These are phyloP conservation scores for Nitzschia putrida DNA, from an alignment of 108 stramenopile species.

Conservation along the genomic window DNA sequence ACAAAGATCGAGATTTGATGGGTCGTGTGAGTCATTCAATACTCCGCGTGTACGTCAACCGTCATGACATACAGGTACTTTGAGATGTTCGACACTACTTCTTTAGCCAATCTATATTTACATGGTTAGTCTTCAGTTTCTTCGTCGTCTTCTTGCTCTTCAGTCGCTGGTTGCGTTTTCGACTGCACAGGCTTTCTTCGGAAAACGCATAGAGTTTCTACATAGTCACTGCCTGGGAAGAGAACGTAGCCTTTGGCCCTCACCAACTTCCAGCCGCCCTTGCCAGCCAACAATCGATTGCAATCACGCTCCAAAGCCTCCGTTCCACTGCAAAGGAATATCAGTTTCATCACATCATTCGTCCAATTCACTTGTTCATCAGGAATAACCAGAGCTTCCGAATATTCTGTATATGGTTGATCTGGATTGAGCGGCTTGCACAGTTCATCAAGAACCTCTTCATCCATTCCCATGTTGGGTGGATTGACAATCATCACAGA, in stretches of 20 bases:
- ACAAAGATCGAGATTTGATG: too few species aligned
- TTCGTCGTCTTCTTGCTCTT: background rate
- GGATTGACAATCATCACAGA: constrained; percentile 94
- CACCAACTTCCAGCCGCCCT: constrained; percentile 84
- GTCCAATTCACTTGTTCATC: constrained; percentile 69
- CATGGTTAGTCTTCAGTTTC: too few species aligned
- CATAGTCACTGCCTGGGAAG: constrained; percentile 95
- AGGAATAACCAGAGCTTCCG: constrained; percentile 47
- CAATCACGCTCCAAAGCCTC: constrained; percentile 94
- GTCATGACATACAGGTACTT: too few species aligned
- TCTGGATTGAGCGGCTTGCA: constrained; percentile 70
- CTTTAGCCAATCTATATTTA: too few species aligned
- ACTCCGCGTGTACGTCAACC: too few species aligned
- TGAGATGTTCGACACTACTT: too few species aligned
- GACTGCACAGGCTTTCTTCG: constrained; percentile 26
- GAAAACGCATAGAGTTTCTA: constrained; percentile 93
- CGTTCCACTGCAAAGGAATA: constrained; percentile 97
- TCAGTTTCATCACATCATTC: constrained; percentile 77
- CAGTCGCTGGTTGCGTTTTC: background rate
- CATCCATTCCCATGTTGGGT: constrained; percentile 89
- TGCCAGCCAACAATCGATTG: constrained; percentile 62
- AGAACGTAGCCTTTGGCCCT: constrained; percentile 92
- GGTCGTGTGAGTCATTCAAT: too few species aligned
- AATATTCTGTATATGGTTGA: constrained; percentile 66
- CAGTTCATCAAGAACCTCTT: constrained; percentile 76